Evolutionary conservation across 176 grass and related monocot genomes (phyloP), one percentile per base, ranked within the genome.

Genomic region (Dendrocalamus sinicus): DNA sequence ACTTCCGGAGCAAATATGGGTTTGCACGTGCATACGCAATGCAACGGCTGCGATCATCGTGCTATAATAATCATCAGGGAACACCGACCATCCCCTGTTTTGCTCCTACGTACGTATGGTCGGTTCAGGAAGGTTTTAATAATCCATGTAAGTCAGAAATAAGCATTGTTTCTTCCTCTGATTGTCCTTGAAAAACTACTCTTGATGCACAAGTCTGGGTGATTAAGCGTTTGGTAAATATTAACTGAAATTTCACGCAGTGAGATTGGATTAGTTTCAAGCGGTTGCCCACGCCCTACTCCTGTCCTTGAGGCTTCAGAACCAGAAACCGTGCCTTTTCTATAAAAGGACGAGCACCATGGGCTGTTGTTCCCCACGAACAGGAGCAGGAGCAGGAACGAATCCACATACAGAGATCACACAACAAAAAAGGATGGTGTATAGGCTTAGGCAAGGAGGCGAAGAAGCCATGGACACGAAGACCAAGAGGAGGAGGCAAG

Each of bases 301-400:
- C 53, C 6, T 57, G 13, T 52, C 14, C 50, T 50, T 7, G 16
- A 55, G 53, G 53, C 53, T 55, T 55, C 16, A 19, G 53, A 55
- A 8, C 17, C 6, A 48, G 47, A 48, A 11, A 5, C 53, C 53
- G 17, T 57, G 24, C 60, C 28, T 32, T 51, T 32, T 51, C 50
- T 84, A 84, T 84, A 84, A 75, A 84, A 65, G 70, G 19, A 75
- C 12, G 32, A 32, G 70, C 26, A 59, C 35, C 67, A 23, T 17
- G 35, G 15, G 54, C 14, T 78, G 22, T 78, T 0, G 62, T 62
- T 48, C 30, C 47, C 45, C 43, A 45, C 43, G 8, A 9, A 9
- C 28, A 9, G 19, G 17, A 39, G 41, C 79, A 70, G 45, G 12
- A 3, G 14, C 22, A 50, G 24, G 17, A 40, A 3, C 46, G 39